A percentile compares a stretch with the other conserved stretches of the same genome.
phyloP scores from a whole-genome alignment of 2,329 filamentous ascomycete genomes.

The Colletotrichum nymphaeae region DNA sequence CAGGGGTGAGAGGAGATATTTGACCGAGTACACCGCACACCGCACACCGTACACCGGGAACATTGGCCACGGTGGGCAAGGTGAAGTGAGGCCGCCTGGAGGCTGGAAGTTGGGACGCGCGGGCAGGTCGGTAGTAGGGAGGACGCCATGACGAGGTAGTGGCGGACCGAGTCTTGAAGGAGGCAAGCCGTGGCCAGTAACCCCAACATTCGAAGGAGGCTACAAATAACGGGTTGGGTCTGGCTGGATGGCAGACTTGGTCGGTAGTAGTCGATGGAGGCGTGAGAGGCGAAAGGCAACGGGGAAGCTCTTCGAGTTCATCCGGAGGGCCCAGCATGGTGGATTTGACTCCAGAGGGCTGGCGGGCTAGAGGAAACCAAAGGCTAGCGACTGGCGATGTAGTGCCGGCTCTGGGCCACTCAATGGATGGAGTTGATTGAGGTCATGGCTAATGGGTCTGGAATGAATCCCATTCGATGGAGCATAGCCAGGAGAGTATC shows the following conservation, averaged over 20 bases:
- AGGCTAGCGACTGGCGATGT: not conserved
- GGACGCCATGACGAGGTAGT: not conserved
- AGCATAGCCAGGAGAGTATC: not conserved
- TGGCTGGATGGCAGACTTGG: not conserved
- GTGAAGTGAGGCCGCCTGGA: constrained; percentile 1
- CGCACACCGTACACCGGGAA: not conserved
- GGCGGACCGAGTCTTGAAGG: not conserved
- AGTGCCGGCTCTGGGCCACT: constrained; percentile 14
- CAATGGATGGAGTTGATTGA: constrained; percentile 6
- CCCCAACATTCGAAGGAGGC: not conserved
- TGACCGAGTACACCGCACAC: constrained; percentile 30
- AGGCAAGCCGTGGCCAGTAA: constrained; percentile 1
- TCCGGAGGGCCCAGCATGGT: constrained; percentile 17
- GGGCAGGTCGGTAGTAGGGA: not conserved
- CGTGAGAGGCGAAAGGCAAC: constrained; percentile 3
- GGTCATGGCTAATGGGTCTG: constrained; percentile 17
- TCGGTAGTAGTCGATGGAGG: constrained; percentile 13
- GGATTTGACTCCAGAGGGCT: constrained; percentile 24
- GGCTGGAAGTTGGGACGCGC: not conserved
- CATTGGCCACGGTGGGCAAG: not conserved
- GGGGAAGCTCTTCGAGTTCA: constrained; percentile 19
- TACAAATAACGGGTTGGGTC: not conserved
- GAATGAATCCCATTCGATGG: constrained; percentile 31
- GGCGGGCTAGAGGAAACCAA: not conserved
- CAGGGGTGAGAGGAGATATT: not conserved